A percentile compares a stretch with the other conserved stretches of the same genome.
Conservation (phyloP, 805 yeast species). For the Candida multigemmis region DNA sequence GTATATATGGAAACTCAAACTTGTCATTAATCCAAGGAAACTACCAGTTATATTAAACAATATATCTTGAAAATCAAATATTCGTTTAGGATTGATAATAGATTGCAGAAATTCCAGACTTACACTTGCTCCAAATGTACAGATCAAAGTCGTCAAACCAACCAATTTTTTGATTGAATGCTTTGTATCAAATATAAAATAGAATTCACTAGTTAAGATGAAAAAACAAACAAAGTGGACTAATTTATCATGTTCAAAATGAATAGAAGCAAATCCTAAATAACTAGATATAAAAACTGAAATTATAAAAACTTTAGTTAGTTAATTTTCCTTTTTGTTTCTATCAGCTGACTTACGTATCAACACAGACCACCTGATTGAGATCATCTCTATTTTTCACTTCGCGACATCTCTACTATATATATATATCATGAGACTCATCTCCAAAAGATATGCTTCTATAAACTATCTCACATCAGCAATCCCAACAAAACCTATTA, state of each 20-base stretch:
- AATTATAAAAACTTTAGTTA: too few species aligned
- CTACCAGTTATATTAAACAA: slow-evolving; percentile 22
- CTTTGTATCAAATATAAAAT: slow-evolving; percentile 30
- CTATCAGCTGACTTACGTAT: slow-evolving; percentile 3
- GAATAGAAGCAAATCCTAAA: slow-evolving; percentile 43
- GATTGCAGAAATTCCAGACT: slow-evolving; percentile 46
- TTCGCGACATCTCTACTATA: too few species aligned
- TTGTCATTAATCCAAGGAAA: slow-evolving; percentile 12
- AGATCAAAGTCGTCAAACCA: slow-evolving; percentile 26
- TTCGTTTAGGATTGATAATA: slow-evolving; percentile 33
- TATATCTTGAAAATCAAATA: slow-evolving; percentile 44
- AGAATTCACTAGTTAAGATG: slow-evolving; percentile 39
- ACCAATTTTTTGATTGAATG: slow-evolving; percentile 19
- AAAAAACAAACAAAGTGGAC: slow-evolving; percentile 41
- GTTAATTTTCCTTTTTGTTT: too few species aligned
- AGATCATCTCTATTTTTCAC: too few species aligned
- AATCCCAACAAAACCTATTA: too few species aligned
- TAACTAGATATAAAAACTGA: slow-evolving; percentile 27
- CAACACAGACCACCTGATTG: slow-evolving; percentile 3
- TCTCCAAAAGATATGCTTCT: too few species aligned
- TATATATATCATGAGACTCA: too few species aligned
- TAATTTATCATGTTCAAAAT: slow-evolving; percentile 40
- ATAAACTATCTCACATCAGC: too few species aligned
- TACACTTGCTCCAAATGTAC: slow-evolving; percentile 39
- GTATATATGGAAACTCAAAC: slow-evolving; percentile 1